Conservation (phyloP, 2,329 filamentous ascomycete genomes). For the Epichloe sp. region DNA sequence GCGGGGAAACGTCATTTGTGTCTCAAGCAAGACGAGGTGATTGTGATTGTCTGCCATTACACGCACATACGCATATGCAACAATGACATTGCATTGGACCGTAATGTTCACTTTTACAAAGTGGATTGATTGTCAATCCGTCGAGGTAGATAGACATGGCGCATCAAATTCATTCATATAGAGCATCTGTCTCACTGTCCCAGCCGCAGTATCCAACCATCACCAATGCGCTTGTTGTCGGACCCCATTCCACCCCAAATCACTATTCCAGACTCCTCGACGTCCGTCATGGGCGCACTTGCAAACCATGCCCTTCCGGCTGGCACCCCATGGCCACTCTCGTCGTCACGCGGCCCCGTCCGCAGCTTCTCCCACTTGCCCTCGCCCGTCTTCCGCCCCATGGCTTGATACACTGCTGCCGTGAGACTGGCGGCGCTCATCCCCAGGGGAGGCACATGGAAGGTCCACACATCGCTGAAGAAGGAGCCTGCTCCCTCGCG, state of each 20-base stretch:
- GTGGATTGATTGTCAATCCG: no score
- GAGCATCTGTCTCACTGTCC: conserved; percentile 13
- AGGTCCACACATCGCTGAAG: conserved; percentile 50
- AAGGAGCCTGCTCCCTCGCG: conserved; percentile 40
- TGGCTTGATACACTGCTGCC: conserved; percentile 38
- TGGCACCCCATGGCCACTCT: conserved; percentile 36
- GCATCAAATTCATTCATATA: not conserved
- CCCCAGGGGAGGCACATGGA: conserved; percentile 43
- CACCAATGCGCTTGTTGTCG: conserved; percentile 37
- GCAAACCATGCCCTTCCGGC: conserved; percentile 44
- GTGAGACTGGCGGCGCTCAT: conserved; percentile 42
- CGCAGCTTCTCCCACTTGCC: conserved; percentile 43
- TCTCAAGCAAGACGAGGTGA: no score
- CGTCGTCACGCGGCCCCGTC: conserved; percentile 36
- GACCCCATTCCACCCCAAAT: conserved; percentile 47
- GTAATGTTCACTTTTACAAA: no score
- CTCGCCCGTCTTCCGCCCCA: conserved; percentile 41
- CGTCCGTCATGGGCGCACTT: conserved; percentile 40
- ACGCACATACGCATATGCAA: no score
- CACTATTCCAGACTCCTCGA: conserved; percentile 46
- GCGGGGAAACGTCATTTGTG: no score
- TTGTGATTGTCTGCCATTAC: no score
- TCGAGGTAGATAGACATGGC: no score
- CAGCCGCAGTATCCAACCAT: conserved; percentile 52
- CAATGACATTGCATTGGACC: no score